Percentiles rank a stretch among this genome's conserved stretches.
Evolutionary conservation across 2,329 filamentous ascomycete species (phyloP).

Genomic region (Alternaria novae-zelandiae): DNA sequence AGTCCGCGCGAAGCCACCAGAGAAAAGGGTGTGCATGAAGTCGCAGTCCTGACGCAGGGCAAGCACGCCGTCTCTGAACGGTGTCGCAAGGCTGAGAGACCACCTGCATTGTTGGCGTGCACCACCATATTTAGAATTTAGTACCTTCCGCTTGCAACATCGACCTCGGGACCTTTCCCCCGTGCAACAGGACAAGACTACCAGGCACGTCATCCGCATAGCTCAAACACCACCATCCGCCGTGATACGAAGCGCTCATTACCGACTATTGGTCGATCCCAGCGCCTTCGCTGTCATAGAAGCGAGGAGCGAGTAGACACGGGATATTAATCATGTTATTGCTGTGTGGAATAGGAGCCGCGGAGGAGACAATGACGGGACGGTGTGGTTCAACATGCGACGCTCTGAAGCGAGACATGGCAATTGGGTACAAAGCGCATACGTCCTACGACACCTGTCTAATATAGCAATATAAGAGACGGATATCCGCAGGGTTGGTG

Average conservation of each 20-base stretch:
- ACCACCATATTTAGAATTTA: neutral
- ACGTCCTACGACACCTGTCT: neutral
- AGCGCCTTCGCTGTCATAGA: constrained; percentile 11
- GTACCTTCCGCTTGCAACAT: neutral
- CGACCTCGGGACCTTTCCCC: neutral
- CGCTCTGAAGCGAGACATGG: constrained; percentile 1
- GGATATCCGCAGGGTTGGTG: constrained; percentile 17
- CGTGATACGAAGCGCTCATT: neutral
- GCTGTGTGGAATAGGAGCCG: neutral
- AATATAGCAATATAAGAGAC: constrained; percentile 13
- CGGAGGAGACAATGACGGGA: neutral
- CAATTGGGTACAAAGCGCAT: constrained; percentile 2
- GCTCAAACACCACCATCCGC: constrained; percentile 1
- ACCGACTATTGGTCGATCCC: neutral
- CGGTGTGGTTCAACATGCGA: neutral
- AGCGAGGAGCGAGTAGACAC: neutral
- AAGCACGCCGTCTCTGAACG: neutral
- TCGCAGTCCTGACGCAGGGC: neutral
- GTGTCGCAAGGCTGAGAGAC: neutral
- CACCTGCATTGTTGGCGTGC: neutral
- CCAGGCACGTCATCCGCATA: constrained; percentile 17
- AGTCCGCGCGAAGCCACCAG: neutral
- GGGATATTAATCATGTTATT: neutral
- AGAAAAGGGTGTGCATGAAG: neutral
- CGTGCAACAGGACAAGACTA: neutral